Base-by-base conservation (phyloP, 2,329 filamentous ascomycete genomes). In the Colletotrichum orchidophilum region DNA sequence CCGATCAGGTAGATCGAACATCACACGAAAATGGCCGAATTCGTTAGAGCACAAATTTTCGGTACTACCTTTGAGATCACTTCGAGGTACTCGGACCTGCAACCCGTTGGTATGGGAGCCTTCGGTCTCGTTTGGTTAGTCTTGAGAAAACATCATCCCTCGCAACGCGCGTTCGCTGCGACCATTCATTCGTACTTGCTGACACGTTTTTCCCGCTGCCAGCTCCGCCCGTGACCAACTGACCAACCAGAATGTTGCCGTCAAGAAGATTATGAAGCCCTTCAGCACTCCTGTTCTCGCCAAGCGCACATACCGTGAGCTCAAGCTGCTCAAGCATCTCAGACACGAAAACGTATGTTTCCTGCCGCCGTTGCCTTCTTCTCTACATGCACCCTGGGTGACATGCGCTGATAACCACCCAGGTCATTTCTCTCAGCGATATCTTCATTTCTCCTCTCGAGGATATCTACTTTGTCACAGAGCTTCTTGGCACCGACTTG, bases 231-330 rank as follows among this genome's bases (percentile, higher is more conserved):
- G 95, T 85, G 96, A 99, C 83, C 95, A 98, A 86, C 94, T 99
- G 83, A 98, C 96, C 72, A 94, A 90, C 81, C 95, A 98, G 83
- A 95, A 95, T 83, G 96, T 99, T 73, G 96, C 96, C 71, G 95
- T 99, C 81, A 99, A 99, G 90, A 99, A 99, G 90, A 99, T 99
- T 80, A 98, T 99, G 96, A 99, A 98, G 87, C 96, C 96, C 11
- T 99, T 99, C 85, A 98, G 95, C 88, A 99, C 96, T n/a, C 95
- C 96, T 1, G 96, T 99, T 70, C 88, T 99, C 58, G 96, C 96
- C 70, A 99, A 99, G 87, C 91, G 96, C 80, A 99, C 96, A 75
- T 99, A 99, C 83, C 92, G 96, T 80, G 96, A 99, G 83, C 86
- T 99, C 80, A 99, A 98, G 87, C 90, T 99, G 74, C 87, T 99